phyloP scores from a whole-genome alignment of 2,329 filamentous ascomycete species.

The Hymenoscyphus infarciens region DNA sequence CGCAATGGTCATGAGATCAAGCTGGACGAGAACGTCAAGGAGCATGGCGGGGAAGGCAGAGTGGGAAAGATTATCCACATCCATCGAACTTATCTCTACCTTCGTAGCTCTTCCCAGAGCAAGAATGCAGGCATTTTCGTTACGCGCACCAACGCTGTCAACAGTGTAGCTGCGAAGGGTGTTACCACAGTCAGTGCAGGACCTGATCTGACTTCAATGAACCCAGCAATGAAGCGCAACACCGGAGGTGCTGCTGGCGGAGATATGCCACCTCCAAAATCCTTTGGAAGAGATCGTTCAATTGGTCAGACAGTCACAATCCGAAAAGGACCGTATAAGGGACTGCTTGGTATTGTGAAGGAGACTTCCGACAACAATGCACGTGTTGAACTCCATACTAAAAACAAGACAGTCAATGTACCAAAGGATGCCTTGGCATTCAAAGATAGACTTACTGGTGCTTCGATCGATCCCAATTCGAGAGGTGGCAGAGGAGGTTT shows the following conservation, averaged over 20 bases:
- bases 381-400: constrained; percentile 89
- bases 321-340: constrained; percentile 84
- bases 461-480: constrained; percentile 68
- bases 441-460: constrained; percentile 79
- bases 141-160: constrained; percentile 77
- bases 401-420: constrained; percentile 85
- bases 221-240: constrained; percentile 78
- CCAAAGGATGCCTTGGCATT: constrained; percentile 77
- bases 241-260: constrained; percentile 50
- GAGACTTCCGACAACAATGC: constrained; percentile 84
- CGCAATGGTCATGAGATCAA: constrained; percentile 91
- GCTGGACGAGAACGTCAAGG: constrained; percentile 86
- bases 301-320: constrained; percentile 91
- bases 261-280: constrained; percentile 64
- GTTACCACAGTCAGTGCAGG: constrained; percentile 58
- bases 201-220: constrained; percentile 86
- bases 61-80: constrained; percentile 91
- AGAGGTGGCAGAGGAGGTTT: constrained; percentile 44
- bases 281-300: constrained; percentile 74
- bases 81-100: constrained; percentile 85
- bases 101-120: constrained; percentile 76
- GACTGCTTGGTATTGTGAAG: constrained; percentile 90
- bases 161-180: constrained; percentile 90
- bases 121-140: constrained; percentile 93
- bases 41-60: constrained; percentile 79